Evolutionary conservation across 768 basidiomycete genomes (phyloP), one percentile per base, ranked within the genome.

Genomic region (Termitomyces sp.): DNA sequence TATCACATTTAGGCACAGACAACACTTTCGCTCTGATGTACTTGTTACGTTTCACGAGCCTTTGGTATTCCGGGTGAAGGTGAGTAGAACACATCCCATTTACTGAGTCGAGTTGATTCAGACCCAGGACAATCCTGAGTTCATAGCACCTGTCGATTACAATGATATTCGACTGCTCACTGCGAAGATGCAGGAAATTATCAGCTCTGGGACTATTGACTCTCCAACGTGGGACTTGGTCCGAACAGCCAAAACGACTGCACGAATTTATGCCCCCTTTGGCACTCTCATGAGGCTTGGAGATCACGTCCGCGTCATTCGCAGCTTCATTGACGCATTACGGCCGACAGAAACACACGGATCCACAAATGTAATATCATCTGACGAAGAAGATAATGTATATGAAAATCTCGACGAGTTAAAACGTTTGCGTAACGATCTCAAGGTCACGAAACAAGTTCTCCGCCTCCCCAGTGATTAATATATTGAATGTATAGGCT

Each of bases 21-120:
- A 94, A 65, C 86, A 92, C 69, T 95, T 92, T 66, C 84, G 94
- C 28, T 91, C 89, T 10, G 92, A 94, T 64, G 91, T 94, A 18
- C 72, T 95, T 49, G 88, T 95, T 22, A 88, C 87, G 3, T 92
- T 90, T 68, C 86, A 91, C 62, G 75, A 80, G 16, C 88, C 90
- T 0, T 76, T 90, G 66, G 77, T 67, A 41, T 88, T 91, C 64
- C 74, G 76, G 11, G 81, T 87, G 24, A 82, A 86, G 77, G 89
- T 83, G 58, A 55, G 59, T 57, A 32, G n/a, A 22, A 40, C 5
- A 44, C 30, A 26, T 33, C 8, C 55, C 16, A 18, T 22, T 51
- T 48, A 49, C 40, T 26, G 28, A 16, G 9, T 5, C 46, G 30
- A 50, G 26, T 30, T 52, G 52, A 13, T 32, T 24, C 44, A 16